A percentile compares a stretch with the other conserved stretches of the same genome.
phyloP scores from a whole-genome alignment of 1,139 yeast genomes.

The Geotrichum citri-aurantii region DNA sequence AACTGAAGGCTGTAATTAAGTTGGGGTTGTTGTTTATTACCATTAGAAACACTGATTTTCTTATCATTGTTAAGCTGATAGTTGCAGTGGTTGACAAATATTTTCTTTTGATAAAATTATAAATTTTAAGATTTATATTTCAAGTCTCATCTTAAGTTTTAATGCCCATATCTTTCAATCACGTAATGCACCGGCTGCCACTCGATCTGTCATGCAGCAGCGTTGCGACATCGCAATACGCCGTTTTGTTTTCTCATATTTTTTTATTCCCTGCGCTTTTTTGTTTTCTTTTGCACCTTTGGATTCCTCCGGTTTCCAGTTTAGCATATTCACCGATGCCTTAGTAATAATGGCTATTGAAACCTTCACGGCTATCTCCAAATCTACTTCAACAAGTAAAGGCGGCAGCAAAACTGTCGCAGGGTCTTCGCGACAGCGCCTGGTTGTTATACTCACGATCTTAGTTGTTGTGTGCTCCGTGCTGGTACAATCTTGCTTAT shows the following conservation, averaged over 20 bases:
- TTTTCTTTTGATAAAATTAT: background rate
- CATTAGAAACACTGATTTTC: no score
- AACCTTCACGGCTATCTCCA: slow-evolving; percentile 2
- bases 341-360: slow-evolving; percentile 6
- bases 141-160: background rate
- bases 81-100: no score
- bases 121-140: background rate
- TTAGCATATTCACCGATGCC: background rate
- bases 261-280: background rate
- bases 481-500: background rate
- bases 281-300: background rate
- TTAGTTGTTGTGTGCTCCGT: background rate
- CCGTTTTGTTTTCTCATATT: background rate
- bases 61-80: no score
- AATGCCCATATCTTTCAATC: background rate
- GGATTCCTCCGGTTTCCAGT: background rate
- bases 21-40: no score
- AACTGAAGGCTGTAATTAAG: no score
- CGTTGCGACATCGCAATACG: background rate
- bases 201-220: background rate
- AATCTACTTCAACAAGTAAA: background rate
- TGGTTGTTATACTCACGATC: background rate
- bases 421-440: background rate
- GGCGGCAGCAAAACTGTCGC: background rate
- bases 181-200: background rate